Evolutionary conservation across 441 rosid genomes (phyloP).

Genomic region (Syzygium malaccense): DNA sequence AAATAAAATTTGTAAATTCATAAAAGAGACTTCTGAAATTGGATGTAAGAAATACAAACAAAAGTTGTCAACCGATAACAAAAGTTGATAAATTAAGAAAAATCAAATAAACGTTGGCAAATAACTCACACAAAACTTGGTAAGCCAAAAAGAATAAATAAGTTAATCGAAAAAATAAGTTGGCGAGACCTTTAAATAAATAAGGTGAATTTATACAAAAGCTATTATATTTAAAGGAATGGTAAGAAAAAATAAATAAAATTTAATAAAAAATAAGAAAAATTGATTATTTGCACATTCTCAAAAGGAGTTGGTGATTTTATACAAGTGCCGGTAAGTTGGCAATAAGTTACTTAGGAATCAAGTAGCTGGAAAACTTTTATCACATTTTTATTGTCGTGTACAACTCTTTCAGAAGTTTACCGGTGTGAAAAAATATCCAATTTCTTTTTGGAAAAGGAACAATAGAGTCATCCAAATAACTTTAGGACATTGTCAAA

Average conservation of each 20-base stretch:
- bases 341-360: no score
- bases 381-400: background rate
- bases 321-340: background rate
- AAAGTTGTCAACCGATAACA: no score
- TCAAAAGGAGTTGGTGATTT: background rate
- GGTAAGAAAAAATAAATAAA: background rate
- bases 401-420: background rate
- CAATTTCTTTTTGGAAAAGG: background rate
- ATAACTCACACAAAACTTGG: background rate
- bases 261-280: background rate
- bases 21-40: no score
- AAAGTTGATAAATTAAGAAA: no score
- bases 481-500: background rate
- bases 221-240: background rate
- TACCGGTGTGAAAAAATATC: background rate
- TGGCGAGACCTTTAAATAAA: background rate
- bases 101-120: background rate
- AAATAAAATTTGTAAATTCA: no score
- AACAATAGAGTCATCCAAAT: background rate
- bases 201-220: background rate
- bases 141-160: background rate
- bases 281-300: background rate
- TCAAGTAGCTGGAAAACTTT: background rate
- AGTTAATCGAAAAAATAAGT: background rate
- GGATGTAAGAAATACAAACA: background rate